Base-by-base conservation (phyloP, 257 asterid genomes). In the Solanum rostratum region DNA sequence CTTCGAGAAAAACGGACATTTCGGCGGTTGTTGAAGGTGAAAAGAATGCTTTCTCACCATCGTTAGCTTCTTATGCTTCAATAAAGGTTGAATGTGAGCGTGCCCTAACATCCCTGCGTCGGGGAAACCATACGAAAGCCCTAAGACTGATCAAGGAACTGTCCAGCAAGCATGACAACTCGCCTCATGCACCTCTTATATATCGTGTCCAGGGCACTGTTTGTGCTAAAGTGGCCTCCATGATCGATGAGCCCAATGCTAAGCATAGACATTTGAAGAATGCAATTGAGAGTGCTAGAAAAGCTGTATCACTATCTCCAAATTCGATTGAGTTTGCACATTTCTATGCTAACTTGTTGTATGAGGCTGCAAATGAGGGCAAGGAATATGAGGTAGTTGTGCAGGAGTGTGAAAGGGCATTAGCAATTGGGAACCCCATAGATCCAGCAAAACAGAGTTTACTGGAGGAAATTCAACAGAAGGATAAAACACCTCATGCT, bases 391-490 rank as follows among this genome's bases (percentile, higher is more conserved):
- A 94, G 90, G 97, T 92, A 87, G 98, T 92, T 85, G 93, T 92
- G 87, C 91, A 86, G 13, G 94, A 92, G 92, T 95, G 98, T 83
- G 96, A 95, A 87, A 91, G 91, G 91, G 98, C 94, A 30, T 89
- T 95, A 89, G 91, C 91, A 2, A 92, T 94, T 59, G 95, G 92
- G 86, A 92, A 90, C 82, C 98, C 98, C 1, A 91, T 94, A 76
- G 98, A 95, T 87, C 98, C 98, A 71, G 98, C 93, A 55, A 94
- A 89, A 88, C 96, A 95, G 93, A 94, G 93, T 83, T 88, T 92
- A 84, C 98, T 90, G 84, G 98, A 94, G 37, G 97, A 90, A 90
- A 90, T 84, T 81, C 95, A 93, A 91, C 94, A 91, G 86, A 93
- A 93, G 86, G 79, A 91, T 71, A 80, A 92, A 43, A 88, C 95